Conservation (phyloP, 768 basidiomycete genomes). For the Gyrodon lividus region DNA sequence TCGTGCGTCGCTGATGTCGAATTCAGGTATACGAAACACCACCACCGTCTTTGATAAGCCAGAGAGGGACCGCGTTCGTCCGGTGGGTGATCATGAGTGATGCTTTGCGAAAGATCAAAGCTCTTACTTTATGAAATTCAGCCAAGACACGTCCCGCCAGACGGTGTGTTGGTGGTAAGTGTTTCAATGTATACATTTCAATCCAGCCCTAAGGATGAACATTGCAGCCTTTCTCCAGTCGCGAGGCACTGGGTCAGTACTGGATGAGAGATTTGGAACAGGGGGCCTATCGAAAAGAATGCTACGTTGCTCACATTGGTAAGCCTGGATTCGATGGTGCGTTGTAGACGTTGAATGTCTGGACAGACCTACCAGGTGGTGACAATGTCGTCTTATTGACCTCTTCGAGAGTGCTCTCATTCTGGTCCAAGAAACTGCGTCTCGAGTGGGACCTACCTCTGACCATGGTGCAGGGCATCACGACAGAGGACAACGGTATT, state of each 20-base stretch:
- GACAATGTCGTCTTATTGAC: slow-evolving; percentile 84
- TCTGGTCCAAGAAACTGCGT: slow-evolving; percentile 81
- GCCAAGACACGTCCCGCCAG: slow-evolving; percentile 84
- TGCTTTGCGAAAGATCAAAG: not conserved
- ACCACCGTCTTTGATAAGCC: slow-evolving; percentile 97
- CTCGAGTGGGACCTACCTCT: slow-evolving; percentile 93
- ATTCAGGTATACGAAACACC: slow-evolving; percentile 89
- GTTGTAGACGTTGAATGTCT: slow-evolving; percentile 9
- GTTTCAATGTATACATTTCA: not conserved
- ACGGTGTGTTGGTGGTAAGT: slow-evolving; percentile 84
- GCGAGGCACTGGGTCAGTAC: slow-evolving; percentile 91
- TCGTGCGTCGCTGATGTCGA: slow-evolving; percentile 8
- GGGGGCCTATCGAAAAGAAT: slow-evolving; percentile 79
- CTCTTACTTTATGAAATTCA: slow-evolving; percentile 27
- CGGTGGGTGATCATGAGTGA: slow-evolving; percentile 46
- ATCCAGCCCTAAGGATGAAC: not conserved
- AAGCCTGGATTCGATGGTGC: slow-evolving; percentile 25
- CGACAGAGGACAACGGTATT: slow-evolving; percentile 88
- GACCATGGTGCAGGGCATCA: slow-evolving; percentile 81
- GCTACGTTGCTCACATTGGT: slow-evolving; percentile 93
- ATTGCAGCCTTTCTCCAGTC: slow-evolving; percentile 77
- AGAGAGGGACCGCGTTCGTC: slow-evolving; percentile 80
- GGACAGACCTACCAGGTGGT: slow-evolving; percentile 67
- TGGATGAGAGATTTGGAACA: slow-evolving; percentile 96
- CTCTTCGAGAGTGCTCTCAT: slow-evolving; percentile 71